Percentiles rank a stretch among this genome's conserved stretches.
Evolutionary conservation across 1,139 yeast genomes (phyloP).

Genomic region (Suhomyces bokatorum): DNA sequence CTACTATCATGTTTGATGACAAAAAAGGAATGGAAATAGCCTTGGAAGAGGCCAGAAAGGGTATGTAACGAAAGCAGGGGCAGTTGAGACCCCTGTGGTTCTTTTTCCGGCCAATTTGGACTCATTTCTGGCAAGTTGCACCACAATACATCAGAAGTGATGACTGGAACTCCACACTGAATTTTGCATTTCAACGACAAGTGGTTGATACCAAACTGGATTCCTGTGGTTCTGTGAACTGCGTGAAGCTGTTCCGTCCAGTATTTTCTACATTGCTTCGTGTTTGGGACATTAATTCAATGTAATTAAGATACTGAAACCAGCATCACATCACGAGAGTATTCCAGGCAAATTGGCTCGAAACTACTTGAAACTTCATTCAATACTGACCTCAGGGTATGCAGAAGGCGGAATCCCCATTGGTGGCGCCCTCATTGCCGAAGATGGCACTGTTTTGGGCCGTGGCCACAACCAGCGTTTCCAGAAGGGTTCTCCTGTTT

Average conservation of each 20-base stretch:
- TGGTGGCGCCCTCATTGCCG: conserved; percentile 70
- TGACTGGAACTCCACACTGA: background rate
- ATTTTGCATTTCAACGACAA: no score
- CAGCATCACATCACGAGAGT: no score
- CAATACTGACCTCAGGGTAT: conserved; percentile 40
- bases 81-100: background rate
- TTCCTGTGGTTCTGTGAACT: no score
- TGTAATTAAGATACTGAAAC: no score
- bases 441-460: conserved; percentile 80
- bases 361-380: no score
- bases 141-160: no score
- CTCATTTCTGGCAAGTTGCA: background rate
- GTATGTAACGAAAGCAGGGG: conserved; percentile 33
- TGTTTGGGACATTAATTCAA: background rate
- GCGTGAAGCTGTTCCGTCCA: background rate
- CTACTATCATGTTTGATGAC: conserved; percentile 50
- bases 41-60: conserved; percentile 66
- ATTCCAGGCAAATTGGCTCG: no score
- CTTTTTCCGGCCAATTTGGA: background rate
- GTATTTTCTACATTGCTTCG: background rate
- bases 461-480: conserved; percentile 87
- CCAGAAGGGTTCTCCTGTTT: conserved; percentile 74
- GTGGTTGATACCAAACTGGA: no score
- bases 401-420: conserved; percentile 92
- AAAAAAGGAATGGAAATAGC: conserved; percentile 66